Evolutionary conservation across 306 rosid species (phyloP).

Genomic region (Cercis canadensis): DNA sequence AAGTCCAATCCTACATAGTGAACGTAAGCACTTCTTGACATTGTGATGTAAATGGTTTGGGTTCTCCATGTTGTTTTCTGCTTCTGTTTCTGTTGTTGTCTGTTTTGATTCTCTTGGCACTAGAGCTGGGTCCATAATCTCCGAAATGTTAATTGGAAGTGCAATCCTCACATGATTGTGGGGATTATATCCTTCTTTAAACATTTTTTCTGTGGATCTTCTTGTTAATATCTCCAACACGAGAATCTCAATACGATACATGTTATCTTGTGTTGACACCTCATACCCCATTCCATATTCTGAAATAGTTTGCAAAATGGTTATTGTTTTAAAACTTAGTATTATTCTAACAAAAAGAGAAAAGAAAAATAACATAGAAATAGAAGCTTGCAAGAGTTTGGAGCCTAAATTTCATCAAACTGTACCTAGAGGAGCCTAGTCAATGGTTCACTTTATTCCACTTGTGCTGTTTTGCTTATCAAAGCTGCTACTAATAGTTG

Average conservation of each 20-base stretch:
- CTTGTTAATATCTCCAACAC: conserved; percentile 25
- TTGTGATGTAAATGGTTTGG: background rate
- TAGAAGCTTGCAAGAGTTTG: too few relatives aligned
- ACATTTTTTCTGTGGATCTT: conserved; percentile 16
- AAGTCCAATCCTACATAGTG: background rate
- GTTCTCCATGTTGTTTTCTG: background rate
- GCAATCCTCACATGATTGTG: conserved; percentile 1
- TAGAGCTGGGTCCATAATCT: conserved; percentile 25
- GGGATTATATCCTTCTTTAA: background rate
- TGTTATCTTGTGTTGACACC: too few relatives aligned
- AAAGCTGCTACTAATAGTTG: conserved; percentile 37
- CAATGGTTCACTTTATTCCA: too few relatives aligned
- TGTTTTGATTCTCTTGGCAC: background rate
- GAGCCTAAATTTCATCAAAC: too few relatives aligned
- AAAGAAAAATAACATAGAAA: too few relatives aligned
- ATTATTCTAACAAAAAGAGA: too few relatives aligned
- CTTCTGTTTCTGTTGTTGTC: background rate
- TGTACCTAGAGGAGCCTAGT: too few relatives aligned
- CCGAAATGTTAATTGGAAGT: conserved; percentile 6
- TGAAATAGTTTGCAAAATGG: too few relatives aligned
- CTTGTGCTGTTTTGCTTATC: background rate
- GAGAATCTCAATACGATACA: conserved; percentile 31
- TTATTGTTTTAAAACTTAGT: too few relatives aligned
- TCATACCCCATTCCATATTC: too few relatives aligned
- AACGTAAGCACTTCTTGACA: conserved; percentile 15